Base-by-base conservation (phyloP, 2,329 filamentous ascomycete genomes). In the Lojkania enalia region DNA sequence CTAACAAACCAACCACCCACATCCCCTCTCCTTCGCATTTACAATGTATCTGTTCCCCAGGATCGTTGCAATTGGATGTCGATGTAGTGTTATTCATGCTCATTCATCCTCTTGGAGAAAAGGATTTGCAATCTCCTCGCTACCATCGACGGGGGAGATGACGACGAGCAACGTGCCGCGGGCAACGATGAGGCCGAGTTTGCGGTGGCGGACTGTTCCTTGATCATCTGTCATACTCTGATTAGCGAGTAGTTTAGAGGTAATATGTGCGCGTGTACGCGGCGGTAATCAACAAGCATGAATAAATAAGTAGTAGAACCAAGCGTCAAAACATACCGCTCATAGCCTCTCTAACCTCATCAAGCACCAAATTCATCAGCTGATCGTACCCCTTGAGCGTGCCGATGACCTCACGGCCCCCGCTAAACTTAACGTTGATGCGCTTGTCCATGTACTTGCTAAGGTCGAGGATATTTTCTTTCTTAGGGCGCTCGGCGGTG, bases 381-480 rank as follows among this genome's bases (percentile, higher is more conserved):
- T 94, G 91, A 69, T 99, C 94, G 70, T 91, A 97, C 51, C 94
- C 94, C 72, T 97, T 97, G 31, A 99, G 78, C 1, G 84, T 89
- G 40, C 94, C 94, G 39, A 84, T 86, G 44, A 96, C 30, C 78
- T 96, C 90, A 49, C 92, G 78, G 1, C 94, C 94, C 31, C 94
- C 94, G 65, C 90, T 96, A 72, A 99, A 97, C 74, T 97, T 97
- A 68, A 99, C 91, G 7, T 82, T 87, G 58, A 99, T 90, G 66
- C 87, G 81, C 81, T 96, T 95, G 72, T 99, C 90, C 87, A 96
- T 90, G 73, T 97, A 99, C 76, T 96, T 96, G 67, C 80, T 84
- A 63, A 99, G 73, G 67, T 99, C 92, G 42, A 99, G 82, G 62
- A 99, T 99, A 71, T 96, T 97, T 74, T 99, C 94, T 79, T 97